Conservation (phyloP, 2,329 filamentous ascomycete species). For the Stachybotrys echinatus region DNA sequence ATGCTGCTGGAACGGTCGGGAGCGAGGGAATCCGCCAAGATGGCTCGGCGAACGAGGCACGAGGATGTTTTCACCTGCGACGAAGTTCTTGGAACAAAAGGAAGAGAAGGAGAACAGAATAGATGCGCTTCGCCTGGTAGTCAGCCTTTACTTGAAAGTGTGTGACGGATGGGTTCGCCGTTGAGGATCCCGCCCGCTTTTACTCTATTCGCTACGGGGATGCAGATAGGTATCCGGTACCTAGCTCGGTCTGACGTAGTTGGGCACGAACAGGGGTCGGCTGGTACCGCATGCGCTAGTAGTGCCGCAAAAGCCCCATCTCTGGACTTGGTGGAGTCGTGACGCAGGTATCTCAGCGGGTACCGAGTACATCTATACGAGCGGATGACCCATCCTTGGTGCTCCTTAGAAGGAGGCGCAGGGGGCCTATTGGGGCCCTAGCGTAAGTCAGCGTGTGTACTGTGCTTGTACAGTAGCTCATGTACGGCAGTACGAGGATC, state of each 20-base stretch:
- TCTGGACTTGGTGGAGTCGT: neutral
- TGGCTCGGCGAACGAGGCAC: neutral
- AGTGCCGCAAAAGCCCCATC: neutral
- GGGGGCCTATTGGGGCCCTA: neutral
- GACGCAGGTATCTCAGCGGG: neutral
- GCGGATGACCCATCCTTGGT: neutral
- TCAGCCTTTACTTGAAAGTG: neutral
- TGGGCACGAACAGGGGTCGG: neutral
- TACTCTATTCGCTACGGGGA: neutral
- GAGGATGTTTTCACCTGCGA: neutral
- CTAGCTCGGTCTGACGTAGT: neutral
- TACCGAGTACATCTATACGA: neutral
- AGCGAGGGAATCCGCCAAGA: neutral
- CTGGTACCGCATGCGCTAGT: neutral
- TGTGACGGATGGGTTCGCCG: neutral
- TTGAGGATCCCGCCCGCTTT: neutral
- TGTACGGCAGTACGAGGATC: too few relatives aligned
- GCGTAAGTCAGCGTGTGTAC: too few relatives aligned
- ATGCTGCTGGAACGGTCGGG: neutral
- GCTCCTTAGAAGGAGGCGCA: neutral
- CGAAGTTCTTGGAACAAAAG: neutral
- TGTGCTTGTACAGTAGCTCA: too few relatives aligned
- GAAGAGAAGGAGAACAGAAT: neutral
- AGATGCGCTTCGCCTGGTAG: neutral
- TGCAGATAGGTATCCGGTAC: neutral